A percentile compares a stretch with the other conserved stretches of the same genome.
phyloP scores from a whole-genome alignment of 2,329 filamentous ascomycete species.

The Macrophomina phaseolina region DNA sequence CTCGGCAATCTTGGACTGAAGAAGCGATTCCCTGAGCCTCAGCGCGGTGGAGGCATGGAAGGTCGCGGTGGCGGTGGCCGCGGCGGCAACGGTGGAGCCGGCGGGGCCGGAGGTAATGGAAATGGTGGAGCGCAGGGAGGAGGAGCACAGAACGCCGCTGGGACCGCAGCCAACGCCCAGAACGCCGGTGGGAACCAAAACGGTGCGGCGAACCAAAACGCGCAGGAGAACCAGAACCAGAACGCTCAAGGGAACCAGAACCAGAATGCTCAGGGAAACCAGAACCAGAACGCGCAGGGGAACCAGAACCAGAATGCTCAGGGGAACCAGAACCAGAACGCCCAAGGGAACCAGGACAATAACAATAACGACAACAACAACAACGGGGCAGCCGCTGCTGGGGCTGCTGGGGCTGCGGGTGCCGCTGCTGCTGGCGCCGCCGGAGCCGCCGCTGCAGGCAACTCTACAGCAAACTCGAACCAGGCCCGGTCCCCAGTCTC shows the following conservation, averaged over 20 bases:
- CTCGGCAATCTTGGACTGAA: conserved; percentile 5
- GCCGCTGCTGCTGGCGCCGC: background rate
- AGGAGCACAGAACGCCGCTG: background rate
- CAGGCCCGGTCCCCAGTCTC: too few relatives aligned
- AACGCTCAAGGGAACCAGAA: background rate
- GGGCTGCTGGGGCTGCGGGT: background rate
- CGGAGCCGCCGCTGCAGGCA: background rate
- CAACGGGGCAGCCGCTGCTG: background rate
- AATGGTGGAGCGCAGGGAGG: background rate
- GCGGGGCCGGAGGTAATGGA: background rate
- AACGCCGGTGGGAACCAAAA: background rate
- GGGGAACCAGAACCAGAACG: too few relatives aligned
- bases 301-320: background rate
- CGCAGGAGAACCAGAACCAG: background rate
- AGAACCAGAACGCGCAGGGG: background rate
- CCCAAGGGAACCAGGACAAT: background rate
- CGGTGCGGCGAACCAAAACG: background rate
- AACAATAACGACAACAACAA: background rate
- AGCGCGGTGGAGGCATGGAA: background rate
- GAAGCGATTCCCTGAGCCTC: conserved; percentile 3
- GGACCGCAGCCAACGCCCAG: background rate
- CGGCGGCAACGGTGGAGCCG: background rate
- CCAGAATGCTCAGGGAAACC: background rate
- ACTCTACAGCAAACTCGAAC: background rate
- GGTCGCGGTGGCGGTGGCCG: background rate